Base-by-base conservation (phyloP, 2,329 filamentous ascomycete species). In the Fusarium sterilihyphosum region DNA sequence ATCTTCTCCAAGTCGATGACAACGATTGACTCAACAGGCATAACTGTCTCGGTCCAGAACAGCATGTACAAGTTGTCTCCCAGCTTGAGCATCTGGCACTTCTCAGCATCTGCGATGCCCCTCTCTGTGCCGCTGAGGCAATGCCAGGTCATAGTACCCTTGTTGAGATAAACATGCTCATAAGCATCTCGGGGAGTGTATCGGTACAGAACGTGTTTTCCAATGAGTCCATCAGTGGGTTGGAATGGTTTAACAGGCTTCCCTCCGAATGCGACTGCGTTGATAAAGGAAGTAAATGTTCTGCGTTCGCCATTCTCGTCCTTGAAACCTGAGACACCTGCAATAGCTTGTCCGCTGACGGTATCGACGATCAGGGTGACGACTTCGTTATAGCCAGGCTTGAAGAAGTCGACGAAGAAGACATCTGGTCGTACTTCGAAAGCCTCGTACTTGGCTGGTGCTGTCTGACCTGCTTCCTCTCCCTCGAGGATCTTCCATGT, bases 31-130 rank as follows among this genome's bases (percentile, higher is more conserved):
- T 74, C 71, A 6, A 74, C 71, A 3, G 71, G 71, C 71, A 73
- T 70, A 18, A 74, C 24, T 0, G 70, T 74, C 35, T 74, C 71
- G 0, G 70, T 74, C 71, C 71, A 74, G 24, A 74, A 74, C 24
- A 74, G 50, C 2, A 74, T 57, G 20, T 65, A 74, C n/a, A 74
- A 26, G 22, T 40, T 41, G 5, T 68, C 59, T 3, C 54, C n/a
- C 3, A 74, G 8, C n/a, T 74, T 74, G 4, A 74, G n/a, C 58
- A 70, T 65, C n/a, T 62, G 60, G 46, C 66, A 73, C 10, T 50
- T 43, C 10, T 74, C 71, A 9, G 60, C 56, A 26, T 74, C 71
- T n/a, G 70, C 71, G 0, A 74, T 47, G 1, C 71, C 71, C n/a
- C 22, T 64, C 35, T 74, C 70, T 2, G 70, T 71, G 11, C 71